A percentile compares a stretch with the other conserved stretches of the same genome.
These are phyloP conservation scores for Mortierella sp. DNA, from an alignment of 371 early-diverging fungal genomes.

Conservation along the genomic window DNA sequence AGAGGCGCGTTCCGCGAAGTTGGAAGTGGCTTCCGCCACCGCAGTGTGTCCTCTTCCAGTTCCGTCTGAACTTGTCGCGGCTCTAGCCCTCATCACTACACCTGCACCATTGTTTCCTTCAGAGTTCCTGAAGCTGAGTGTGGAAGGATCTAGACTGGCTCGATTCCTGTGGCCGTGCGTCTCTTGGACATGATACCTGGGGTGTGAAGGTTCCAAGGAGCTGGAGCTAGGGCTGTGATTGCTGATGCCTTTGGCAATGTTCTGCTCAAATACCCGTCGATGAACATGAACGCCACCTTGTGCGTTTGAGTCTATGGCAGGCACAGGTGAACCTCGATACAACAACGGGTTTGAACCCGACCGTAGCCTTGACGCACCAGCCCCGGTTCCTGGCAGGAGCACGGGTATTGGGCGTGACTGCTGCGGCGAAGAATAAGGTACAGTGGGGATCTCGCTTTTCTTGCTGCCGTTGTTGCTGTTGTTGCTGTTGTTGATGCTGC, in stretches of 20 bases:
- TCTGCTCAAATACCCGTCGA: constrained; percentile 5
- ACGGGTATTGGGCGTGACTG: constrained; percentile 36
- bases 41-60: constrained; percentile 2
- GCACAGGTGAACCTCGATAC: constrained; percentile 10
- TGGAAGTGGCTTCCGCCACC: constrained; percentile 5
- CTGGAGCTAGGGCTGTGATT: constrained; percentile 6
- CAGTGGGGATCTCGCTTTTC: not conserved
- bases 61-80: constrained; percentile 20
- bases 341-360: constrained; percentile 41
- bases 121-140: constrained; percentile 13
- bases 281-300: not conserved
- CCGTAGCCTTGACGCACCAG: constrained; percentile 25
- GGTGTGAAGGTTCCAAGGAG: not conserved
- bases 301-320: not conserved
- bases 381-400: constrained; percentile 9
- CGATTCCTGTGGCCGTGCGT: constrained; percentile 3
- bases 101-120: not conserved
- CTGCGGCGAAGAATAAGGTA: constrained; percentile 21
- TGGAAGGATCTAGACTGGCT: constrained; percentile 12
- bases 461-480: constrained; percentile 1
- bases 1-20: constrained; percentile 5
- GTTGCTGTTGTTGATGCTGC: not conserved
- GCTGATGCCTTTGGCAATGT: constrained; percentile 13
- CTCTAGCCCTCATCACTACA: constrained; percentile 29
- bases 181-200: constrained; percentile 10